Evolutionary conservation across 345 rosid species (phyloP), one percentile per base, ranked within the genome.

Genomic region (Euphorbia peplus): DNA sequence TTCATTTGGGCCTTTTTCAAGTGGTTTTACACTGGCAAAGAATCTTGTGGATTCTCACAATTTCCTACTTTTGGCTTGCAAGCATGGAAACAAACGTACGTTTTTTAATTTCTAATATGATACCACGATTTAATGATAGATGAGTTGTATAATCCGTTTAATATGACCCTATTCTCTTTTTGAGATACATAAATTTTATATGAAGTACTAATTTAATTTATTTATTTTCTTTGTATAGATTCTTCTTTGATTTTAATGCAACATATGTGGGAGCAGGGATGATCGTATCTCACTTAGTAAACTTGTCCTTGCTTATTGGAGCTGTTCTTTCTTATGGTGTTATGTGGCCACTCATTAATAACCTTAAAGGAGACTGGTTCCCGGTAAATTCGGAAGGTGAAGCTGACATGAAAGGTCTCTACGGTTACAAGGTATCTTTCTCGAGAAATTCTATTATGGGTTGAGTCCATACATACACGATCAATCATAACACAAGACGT

Each of bases 1-100:
- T 91, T 93, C 85, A 63, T 93, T 66, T 93, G 97, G 98, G 97
- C 89, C 2, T 83, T 87, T 79, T 93, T 93, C 73, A 88, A 89
- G 73, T 93, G 98, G 97, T 89, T 93, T 75, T 93, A 77, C 80
- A 68, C 84, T 21, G 92, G 89, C 46, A 74, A 73, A 61, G 88
- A 82, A 14, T 60, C 50, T 35, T 93, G 98, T 72, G 97, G 98
- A 4, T 93, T 93, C 74, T 61, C 87, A 47, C 84, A 89, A 42
- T 93, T 93, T 67, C 98, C 98, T 50, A 84, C 96, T 57, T 87
- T 91, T 69, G 97, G 97, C 35, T 75, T 93, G 68, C 73, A 84
- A 79, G 96, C 98, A 62, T 84, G 88, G 91, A 91, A 86, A 74
- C 88, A 89, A 67, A 87, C 98, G 97, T 89, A 83, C 25, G 82